Evolutionary conservation across 2,329 filamentous ascomycete genomes (phyloP).

Genomic region (Epichloe festucae): DNA sequence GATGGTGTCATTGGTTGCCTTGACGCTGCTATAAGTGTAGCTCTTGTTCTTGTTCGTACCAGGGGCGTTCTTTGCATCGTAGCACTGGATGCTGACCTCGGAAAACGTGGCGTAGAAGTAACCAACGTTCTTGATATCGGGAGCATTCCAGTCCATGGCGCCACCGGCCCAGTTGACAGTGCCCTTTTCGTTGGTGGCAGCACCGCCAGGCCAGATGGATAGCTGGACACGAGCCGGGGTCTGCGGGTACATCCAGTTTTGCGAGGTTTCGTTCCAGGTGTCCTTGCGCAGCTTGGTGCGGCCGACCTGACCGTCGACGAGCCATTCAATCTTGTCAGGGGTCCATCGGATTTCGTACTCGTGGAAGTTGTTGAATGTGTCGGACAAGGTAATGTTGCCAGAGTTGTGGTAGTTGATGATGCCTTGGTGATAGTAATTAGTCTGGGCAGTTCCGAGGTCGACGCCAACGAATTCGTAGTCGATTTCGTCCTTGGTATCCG

Average conservation of each 20-base stretch:
- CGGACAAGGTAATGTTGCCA: slow-evolving; percentile 51
- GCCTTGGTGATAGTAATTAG: slow-evolving; percentile 96
- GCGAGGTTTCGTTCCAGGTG: slow-evolving; percentile 75
- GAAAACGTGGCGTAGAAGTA: slow-evolving; percentile 81
- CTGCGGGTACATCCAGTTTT: slow-evolving; percentile 81
- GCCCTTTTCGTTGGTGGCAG: slow-evolving; percentile 62
- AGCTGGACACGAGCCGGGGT: slow-evolving; percentile 83
- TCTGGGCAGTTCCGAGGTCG: slow-evolving; percentile 67
- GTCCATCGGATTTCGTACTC: slow-evolving; percentile 91
- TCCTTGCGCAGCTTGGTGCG: slow-evolving; percentile 62
- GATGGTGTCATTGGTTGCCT: slow-evolving; percentile 64
- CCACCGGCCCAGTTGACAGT: slow-evolving; percentile 90
- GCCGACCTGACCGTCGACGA: slow-evolving; percentile 65
- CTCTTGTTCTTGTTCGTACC: slow-evolving; percentile 57
- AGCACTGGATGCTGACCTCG: slow-evolving; percentile 76
- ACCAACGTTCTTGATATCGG: slow-evolving; percentile 66
- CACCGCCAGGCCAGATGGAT: slow-evolving; percentile 90
- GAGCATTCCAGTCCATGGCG: slow-evolving; percentile 65
- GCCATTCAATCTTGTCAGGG: slow-evolving; percentile 75
- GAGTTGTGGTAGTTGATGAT: slow-evolving; percentile 74
- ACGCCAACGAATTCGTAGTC: slow-evolving; percentile 90
- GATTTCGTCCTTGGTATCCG: slow-evolving; percentile 95
- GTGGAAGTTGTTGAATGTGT: slow-evolving; percentile 71
- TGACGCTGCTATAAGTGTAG: slow-evolving; percentile 59
- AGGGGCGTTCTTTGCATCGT: slow-evolving; percentile 45